phyloP scores from a whole-genome alignment of 2,329 filamentous ascomycete species.

The Alternaria sp. region DNA sequence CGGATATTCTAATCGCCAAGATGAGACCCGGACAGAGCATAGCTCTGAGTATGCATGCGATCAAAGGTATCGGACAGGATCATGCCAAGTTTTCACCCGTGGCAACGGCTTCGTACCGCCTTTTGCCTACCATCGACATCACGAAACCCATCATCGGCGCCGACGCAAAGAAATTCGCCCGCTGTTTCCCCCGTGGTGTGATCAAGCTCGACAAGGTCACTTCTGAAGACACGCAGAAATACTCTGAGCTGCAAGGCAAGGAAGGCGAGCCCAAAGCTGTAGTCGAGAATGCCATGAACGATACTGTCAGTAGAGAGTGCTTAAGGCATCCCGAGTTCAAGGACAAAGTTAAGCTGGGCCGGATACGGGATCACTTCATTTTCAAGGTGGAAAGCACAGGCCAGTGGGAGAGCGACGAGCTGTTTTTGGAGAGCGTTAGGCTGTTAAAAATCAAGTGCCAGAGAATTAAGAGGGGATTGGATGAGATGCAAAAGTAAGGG shows the following conservation, averaged over 20 bases:
- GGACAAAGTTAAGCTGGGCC: slow-evolving; percentile 91
- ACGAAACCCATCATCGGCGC: slow-evolving; percentile 80
- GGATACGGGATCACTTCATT: slow-evolving; percentile 94
- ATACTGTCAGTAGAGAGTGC: slow-evolving; percentile 93
- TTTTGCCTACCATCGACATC: slow-evolving; percentile 89
- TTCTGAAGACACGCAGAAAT: slow-evolving; percentile 66
- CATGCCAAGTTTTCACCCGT: slow-evolving; percentile 98
- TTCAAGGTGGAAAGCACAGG: slow-evolving; percentile 94
- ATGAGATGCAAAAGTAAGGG: slow-evolving; percentile 50
- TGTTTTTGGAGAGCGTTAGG: slow-evolving; percentile 90
- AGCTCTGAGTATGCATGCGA: slow-evolving; percentile 86
- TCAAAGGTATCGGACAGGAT: slow-evolving; percentile 92
- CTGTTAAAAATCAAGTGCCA: slow-evolving; percentile 85
- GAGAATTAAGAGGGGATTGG: slow-evolving; percentile 74
- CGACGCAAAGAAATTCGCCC: slow-evolving; percentile 87
- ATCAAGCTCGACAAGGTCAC: slow-evolving; percentile 81
- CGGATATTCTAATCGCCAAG: slow-evolving; percentile 93
- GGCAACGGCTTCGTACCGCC: slow-evolving; percentile 89
- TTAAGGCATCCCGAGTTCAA: slow-evolving; percentile 92
- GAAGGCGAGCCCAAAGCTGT: slow-evolving; percentile 87
- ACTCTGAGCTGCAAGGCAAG: slow-evolving; percentile 74
- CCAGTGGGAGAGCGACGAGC: slow-evolving; percentile 90
- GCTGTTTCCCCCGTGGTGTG: slow-evolving; percentile 89
- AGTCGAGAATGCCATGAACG: slow-evolving; percentile 86
- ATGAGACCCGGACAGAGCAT: slow-evolving; percentile 89